A percentile compares a stretch with the other conserved stretches of the same genome.
phyloP scores from a whole-genome alignment of 345 rosid species.

The Orychophragmus violaceus region DNA sequence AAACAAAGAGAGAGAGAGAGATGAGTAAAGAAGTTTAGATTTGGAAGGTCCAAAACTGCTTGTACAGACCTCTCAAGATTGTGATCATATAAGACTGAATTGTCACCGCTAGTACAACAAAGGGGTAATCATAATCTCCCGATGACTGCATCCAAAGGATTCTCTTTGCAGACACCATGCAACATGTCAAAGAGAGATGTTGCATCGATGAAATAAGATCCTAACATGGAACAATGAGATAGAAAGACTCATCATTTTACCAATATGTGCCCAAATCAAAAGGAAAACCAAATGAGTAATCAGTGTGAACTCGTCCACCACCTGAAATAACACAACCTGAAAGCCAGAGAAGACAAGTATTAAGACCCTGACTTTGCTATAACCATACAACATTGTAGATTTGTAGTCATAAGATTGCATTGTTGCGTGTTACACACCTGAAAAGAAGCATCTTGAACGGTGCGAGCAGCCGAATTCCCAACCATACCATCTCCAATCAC shows the following conservation, averaged over 20 bases:
- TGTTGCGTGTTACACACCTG: constrained; percentile 37
- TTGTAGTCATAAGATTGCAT: background rate
- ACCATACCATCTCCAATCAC: constrained; percentile 89
- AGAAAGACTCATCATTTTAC: constrained; percentile 28
- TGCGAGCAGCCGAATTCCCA: constrained; percentile 87
- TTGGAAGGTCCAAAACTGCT: background rate
- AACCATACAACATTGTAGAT: background rate
- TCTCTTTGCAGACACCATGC: constrained; percentile 94
- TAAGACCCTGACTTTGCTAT: background rate
- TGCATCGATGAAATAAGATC: background rate
- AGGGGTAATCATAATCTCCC: constrained; percentile 84
- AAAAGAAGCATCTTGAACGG: constrained; percentile 83
- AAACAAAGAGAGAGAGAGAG: background rate
- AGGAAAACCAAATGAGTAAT: constrained; percentile 86
- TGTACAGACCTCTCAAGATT: constrained; percentile 79
- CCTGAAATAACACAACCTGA: constrained; percentile 78
- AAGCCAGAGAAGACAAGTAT: background rate
- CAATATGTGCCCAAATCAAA: constrained; percentile 96
- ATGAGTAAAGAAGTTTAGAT: background rate
- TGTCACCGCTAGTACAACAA: constrained; percentile 92
- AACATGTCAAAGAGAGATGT: constrained; percentile 48
- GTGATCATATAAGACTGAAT: constrained; percentile 93
- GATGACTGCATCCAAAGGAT: constrained; percentile 87
- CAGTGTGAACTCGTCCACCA: constrained; percentile 85
- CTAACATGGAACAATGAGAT: background rate